phyloP scores from a whole-genome alignment of 495 filamentous ascomycete genomes.

The Penicillium coffeae region DNA sequence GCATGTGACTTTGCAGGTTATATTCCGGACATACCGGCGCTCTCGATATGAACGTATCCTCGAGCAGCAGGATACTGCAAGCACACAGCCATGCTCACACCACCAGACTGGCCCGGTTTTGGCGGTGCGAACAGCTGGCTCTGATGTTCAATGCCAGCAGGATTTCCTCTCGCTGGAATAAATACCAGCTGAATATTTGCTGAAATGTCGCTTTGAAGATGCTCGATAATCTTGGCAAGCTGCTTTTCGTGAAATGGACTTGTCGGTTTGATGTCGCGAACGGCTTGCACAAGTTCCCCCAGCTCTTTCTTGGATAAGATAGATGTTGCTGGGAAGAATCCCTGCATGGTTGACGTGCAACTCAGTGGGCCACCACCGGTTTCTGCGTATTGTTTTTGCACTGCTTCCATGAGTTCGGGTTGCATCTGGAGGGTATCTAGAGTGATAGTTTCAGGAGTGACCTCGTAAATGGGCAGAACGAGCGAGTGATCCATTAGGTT shows the following conservation, averaged over 20 bases:
- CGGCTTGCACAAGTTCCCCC: too few species aligned
- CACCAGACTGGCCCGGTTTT: constrained; percentile 12
- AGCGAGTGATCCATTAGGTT: constrained; percentile 48
- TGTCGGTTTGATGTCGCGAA: too few species aligned
- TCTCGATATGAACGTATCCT: constrained; percentile 9
- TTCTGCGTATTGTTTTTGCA: too few species aligned
- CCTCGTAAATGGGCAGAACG: too few species aligned
- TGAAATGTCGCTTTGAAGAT: too few species aligned
- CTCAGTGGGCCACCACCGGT: constrained; percentile 32
- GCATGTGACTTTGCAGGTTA: neutral
- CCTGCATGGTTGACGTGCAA: too few species aligned
- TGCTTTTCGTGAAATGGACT: too few species aligned
- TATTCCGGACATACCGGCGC: too few species aligned
- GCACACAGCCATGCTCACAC: constrained; percentile 16
- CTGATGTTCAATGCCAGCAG: constrained; percentile 25
- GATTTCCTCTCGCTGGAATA: too few species aligned
- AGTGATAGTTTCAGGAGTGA: constrained; percentile 15
- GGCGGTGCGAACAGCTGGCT: constrained; percentile 9
- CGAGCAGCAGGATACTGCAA: constrained; percentile 6
- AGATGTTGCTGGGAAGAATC: constrained; percentile 37
- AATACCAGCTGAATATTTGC: too few species aligned
- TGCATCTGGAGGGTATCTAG: constrained; percentile 30
- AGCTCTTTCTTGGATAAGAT: constrained; percentile 29
- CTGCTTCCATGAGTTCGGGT: constrained; percentile 28
- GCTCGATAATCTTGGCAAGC: too few species aligned